Evolutionary conservation across 2,329 filamentous ascomycete genomes (phyloP).

Genomic region (Xylaria arbuscula): DNA sequence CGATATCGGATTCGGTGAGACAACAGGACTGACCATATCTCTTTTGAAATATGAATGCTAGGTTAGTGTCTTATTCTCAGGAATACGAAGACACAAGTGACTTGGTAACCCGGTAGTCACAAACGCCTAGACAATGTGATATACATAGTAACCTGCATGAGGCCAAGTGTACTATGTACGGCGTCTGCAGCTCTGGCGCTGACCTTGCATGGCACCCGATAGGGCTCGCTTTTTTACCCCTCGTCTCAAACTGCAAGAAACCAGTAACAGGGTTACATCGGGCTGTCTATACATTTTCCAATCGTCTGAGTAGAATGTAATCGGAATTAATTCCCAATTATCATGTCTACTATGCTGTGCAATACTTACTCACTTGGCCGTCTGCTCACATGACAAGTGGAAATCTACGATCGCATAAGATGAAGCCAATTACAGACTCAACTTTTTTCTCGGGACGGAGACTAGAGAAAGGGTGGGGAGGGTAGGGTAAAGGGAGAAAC

Average conservation of each 20-base stretch:
- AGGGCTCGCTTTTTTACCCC: slow-evolving; percentile 27
- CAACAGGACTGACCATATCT: slow-evolving; percentile 39
- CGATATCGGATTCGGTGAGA: slow-evolving; percentile 41
- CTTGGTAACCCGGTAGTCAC: slow-evolving; percentile 17
- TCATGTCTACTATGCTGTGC: slow-evolving; percentile 7
- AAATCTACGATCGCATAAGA: slow-evolving; percentile 14
- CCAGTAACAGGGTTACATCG: slow-evolving; percentile 25
- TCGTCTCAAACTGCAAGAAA: slow-evolving; percentile 26
- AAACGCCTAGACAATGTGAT: slow-evolving; percentile 32
- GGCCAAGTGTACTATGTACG: slow-evolving; percentile 16
- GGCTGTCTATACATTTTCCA: slow-evolving; percentile 14
- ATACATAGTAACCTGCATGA: slow-evolving; percentile 32
- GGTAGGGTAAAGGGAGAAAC: not conserved
- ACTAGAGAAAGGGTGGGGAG: not conserved
- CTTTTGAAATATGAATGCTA: slow-evolving; percentile 34
- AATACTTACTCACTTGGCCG: slow-evolving; percentile 13
- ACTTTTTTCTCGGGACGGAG: not conserved
- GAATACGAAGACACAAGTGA: slow-evolving; percentile 30
- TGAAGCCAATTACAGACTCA: slow-evolving; percentile 14
- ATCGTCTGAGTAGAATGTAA: not conserved
- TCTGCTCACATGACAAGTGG: slow-evolving; percentile 25
- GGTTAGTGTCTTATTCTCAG: slow-evolving; percentile 37
- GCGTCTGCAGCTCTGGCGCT: slow-evolving; percentile 27
- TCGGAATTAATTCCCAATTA: slow-evolving; percentile 5
- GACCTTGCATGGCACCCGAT: slow-evolving; percentile 31